These are phyloP conservation scores for Trametopsis cervina DNA, from an alignment of 768 basidiomycete genomes.

Conservation along the genomic window DNA sequence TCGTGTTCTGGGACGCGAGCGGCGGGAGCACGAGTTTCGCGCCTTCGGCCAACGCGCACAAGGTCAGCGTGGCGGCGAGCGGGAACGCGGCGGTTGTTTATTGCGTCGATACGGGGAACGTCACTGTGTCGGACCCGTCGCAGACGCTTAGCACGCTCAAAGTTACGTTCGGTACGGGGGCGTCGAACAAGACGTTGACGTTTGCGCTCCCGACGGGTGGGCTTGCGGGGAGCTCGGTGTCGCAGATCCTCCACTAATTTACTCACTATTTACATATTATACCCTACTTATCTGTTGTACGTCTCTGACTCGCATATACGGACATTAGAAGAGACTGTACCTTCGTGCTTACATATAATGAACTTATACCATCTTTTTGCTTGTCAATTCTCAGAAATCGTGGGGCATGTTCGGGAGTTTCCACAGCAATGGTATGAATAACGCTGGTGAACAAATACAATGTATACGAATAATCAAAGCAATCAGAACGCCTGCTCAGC, in stretches of 20 bases:
- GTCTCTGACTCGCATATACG: no score
- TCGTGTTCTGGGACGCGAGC: constrained; percentile 48
- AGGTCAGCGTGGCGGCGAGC: constrained; percentile 30
- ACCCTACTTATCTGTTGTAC: no score
- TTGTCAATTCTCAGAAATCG: no score
- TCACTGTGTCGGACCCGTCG: constrained; percentile 63
- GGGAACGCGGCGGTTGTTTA: constrained; percentile 41
- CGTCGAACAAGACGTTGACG: constrained; percentile 21
- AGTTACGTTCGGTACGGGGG: constrained; percentile 24
- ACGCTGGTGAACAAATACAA: not conserved
- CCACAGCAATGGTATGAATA: no score
- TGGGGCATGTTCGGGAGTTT: no score
- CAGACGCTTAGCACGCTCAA: constrained; percentile 37
- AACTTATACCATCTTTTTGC: no score
- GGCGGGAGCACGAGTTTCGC: constrained; percentile 39
- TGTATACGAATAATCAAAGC: constrained; percentile 6
- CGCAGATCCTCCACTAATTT: constrained; percentile 16
- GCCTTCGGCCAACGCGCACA: constrained; percentile 19
- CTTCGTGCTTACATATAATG: no score
- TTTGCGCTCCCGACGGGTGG: constrained; percentile 42
- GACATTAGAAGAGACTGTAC: no score
- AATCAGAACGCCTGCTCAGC: constrained; percentile 43
- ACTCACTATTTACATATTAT: not conserved
- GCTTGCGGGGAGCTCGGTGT: constrained; percentile 42
- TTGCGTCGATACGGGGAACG: constrained; percentile 29